A percentile compares a stretch with the other conserved stretches of the same genome.
Conservation (phyloP, 1,139 yeast genomes). For the Suhomyces bokatorum region DNA sequence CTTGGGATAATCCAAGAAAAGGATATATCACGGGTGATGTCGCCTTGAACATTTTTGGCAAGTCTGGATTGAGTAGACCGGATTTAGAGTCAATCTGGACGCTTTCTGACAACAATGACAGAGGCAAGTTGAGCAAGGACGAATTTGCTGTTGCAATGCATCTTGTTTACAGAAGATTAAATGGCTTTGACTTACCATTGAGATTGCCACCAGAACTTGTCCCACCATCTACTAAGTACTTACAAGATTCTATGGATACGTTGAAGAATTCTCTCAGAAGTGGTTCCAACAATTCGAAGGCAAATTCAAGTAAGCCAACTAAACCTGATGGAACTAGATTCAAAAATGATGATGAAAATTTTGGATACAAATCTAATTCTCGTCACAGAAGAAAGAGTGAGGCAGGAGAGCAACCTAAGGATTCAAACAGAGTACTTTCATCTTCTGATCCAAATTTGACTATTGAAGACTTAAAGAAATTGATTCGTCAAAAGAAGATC, state of each 20-base stretch:
- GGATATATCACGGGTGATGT: slow-evolving; percentile 80
- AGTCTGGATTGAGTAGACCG: slow-evolving; percentile 81
- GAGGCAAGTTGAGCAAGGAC: slow-evolving; percentile 73
- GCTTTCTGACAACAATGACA: slow-evolving; percentile 66
- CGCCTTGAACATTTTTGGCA: slow-evolving; percentile 84
- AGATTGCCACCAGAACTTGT: slow-evolving; percentile 70
- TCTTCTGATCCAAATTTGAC: slow-evolving; percentile 35
- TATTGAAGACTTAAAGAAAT: slow-evolving; percentile 57
- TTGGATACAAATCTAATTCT: slow-evolving; percentile 65
- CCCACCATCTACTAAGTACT: slow-evolving; percentile 75
- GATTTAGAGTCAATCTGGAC: slow-evolving; percentile 94
- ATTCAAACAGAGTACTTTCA: slow-evolving; percentile 20
- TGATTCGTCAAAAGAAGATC: slow-evolving; percentile 68
- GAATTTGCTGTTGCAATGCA: slow-evolving; percentile 87
- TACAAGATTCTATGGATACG: slow-evolving; percentile 46
- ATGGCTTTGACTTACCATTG: slow-evolving; percentile 72
- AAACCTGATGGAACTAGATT: slow-evolving; percentile 59
- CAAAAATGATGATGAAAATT: slow-evolving; percentile 65
- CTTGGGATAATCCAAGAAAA: slow-evolving; percentile 71
- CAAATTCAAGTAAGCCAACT: slow-evolving; percentile 43
- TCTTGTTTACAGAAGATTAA: slow-evolving; percentile 70
- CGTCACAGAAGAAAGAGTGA: slow-evolving; percentile 53
- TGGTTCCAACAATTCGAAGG: slow-evolving; percentile 29
- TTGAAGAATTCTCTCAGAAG: slow-evolving; percentile 47
- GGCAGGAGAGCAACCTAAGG: slow-evolving; percentile 9